Conservation (phyloP, 2,329 filamentous ascomycete genomes). For the Sporothrix brunneoviolacea region DNA sequence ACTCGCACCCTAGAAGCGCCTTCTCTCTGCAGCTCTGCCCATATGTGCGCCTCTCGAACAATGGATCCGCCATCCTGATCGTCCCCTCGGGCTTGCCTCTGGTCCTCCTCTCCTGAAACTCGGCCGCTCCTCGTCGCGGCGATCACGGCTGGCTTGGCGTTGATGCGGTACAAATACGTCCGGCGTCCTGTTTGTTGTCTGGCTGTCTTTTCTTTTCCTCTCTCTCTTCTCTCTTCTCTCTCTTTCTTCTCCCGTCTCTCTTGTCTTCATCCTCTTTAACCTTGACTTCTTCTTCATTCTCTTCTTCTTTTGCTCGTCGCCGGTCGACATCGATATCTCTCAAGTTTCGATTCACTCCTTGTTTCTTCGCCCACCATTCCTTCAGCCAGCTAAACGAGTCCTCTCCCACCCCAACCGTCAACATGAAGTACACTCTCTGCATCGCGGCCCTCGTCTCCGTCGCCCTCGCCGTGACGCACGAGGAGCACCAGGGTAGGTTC, state of each 20-base stretch:
- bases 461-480: slow-evolving; percentile 33
- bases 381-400: slow-evolving; percentile 3
- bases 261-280: slow-evolving; percentile 11
- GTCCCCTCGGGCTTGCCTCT: not conserved
- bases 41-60: too few relatives aligned
- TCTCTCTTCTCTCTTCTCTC: slow-evolving; percentile 14
- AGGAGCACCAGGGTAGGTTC: slow-evolving; percentile 22
- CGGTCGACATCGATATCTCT: slow-evolving; percentile 39
- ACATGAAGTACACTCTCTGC: slow-evolving; percentile 47
- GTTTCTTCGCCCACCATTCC: slow-evolving; percentile 8
- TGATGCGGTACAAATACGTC: slow-evolving; percentile 17
- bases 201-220: slow-evolving; percentile 13
- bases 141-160: slow-evolving; percentile 14
- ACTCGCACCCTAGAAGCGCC: too few relatives aligned
- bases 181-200: not conserved
- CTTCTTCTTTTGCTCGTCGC: slow-evolving; percentile 38
- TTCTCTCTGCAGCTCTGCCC: too few relatives aligned
- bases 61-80: too few relatives aligned
- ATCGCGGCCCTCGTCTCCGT: slow-evolving; percentile 41
- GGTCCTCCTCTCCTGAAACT: slow-evolving; percentile 13
- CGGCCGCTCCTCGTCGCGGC: slow-evolving; percentile 7
- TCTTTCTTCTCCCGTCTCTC: slow-evolving; percentile 12
- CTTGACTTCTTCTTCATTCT: slow-evolving; percentile 14
- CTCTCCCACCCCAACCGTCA: slow-evolving; percentile 26
- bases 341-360: slow-evolving; percentile 22